These are phyloP conservation scores for Coniella vitis DNA, from an alignment of 2,329 filamentous ascomycete species.

Conservation along the genomic window DNA sequence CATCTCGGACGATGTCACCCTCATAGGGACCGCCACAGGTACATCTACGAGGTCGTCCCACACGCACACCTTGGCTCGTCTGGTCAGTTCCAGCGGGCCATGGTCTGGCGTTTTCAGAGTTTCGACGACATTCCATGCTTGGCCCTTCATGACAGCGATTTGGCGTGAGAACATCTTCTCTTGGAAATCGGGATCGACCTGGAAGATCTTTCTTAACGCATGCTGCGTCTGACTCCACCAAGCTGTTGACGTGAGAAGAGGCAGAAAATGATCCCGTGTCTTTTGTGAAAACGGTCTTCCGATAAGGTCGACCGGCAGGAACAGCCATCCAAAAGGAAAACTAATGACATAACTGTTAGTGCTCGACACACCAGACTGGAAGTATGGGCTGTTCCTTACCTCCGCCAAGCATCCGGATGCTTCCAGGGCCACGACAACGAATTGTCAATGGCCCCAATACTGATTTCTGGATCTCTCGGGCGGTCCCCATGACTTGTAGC, in stretches of 20 bases:
- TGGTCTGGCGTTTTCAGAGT: conserved; percentile 90
- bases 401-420: conserved; percentile 82
- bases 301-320: conserved; percentile 91
- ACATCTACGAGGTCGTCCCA: conserved; percentile 98
- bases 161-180: conserved; percentile 99
- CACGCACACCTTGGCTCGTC: conserved; percentile 84
- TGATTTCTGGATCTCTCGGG: conserved; percentile 50
- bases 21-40: conserved; percentile 86
- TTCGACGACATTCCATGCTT: conserved; percentile 98
- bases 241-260: conserved; percentile 82
- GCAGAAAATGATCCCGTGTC: conserved; percentile 91
- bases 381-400: conserved; percentile 26
- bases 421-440: conserved; percentile 99
- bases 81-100: conserved; percentile 85
- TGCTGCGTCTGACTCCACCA: conserved; percentile 97
- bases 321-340: conserved; percentile 98
- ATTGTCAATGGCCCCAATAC: conserved; percentile 92
- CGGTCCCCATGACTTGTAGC: conserved; percentile 49
- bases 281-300: conserved; percentile 93
- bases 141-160: conserved; percentile 98
- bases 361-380: neutral
- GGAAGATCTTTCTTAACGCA: conserved; percentile 79
- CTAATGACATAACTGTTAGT: conserved; percentile 40
- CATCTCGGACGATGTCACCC: conserved; percentile 77
- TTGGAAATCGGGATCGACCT: conserved; percentile 90